phyloP scores from a whole-genome alignment of 139 green algal genomes.

The Coccomyxa sp. region DNA sequence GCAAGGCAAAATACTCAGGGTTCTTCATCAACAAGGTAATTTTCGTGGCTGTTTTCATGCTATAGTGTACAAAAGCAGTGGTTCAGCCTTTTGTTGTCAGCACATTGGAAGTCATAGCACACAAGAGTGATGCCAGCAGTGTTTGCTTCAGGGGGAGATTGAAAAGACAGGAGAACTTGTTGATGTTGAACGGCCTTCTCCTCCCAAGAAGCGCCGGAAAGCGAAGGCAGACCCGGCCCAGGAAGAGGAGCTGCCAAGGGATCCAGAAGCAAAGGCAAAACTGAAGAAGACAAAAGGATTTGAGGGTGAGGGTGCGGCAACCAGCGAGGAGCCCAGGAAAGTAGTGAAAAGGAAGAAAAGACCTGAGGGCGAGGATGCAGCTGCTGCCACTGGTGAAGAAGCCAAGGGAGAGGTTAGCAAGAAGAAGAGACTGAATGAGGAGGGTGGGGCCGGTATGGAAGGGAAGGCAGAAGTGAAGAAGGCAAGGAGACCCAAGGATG shows the following conservation, averaged over 20 bases:
- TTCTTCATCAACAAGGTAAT: slow-evolving; percentile 43
- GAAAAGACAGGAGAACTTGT: slow-evolving; percentile 19
- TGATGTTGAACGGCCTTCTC: neutral
- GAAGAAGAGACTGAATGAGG: too few species aligned
- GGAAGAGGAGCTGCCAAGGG: too few species aligned
- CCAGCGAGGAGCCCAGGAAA: too few species aligned
- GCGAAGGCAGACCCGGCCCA: too few species aligned
- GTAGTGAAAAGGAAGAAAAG: too few species aligned
- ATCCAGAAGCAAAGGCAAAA: too few species aligned
- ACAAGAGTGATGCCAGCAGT: neutral
- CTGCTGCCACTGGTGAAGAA: too few species aligned
- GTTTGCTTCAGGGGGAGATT: slow-evolving; percentile 23
- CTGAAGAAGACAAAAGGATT: too few species aligned
- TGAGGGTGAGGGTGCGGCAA: too few species aligned
- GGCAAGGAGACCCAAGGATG: neutral
- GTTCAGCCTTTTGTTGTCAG: neutral
- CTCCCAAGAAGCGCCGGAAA: slow-evolving; percentile 1
- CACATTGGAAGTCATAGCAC: neutral
- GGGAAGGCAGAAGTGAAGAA: neutral
- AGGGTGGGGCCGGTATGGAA: too few species aligned
- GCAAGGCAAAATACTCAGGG: slow-evolving; percentile 35
- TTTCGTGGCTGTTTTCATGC: neutral
- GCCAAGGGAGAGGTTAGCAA: neutral
- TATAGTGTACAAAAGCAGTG: neutral
- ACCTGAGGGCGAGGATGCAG: too few species aligned